Conservation (phyloP, 1,139 yeast genomes). For the Wickerhamomyces sp. region DNA sequence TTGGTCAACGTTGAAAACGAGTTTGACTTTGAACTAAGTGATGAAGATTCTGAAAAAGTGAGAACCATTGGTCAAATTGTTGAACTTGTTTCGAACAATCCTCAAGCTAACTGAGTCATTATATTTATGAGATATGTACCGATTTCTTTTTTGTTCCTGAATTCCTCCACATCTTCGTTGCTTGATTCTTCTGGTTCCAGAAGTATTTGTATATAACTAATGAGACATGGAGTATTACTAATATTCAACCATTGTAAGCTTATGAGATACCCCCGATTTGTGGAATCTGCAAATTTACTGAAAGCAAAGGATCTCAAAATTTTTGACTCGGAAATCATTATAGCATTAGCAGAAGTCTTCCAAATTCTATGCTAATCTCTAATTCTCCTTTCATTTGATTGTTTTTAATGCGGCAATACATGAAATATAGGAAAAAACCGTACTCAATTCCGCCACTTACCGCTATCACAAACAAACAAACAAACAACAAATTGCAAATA, state of each 20-base stretch:
- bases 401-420: too few relatives aligned
- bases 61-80: constrained; percentile 68
- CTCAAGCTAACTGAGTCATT: constrained; percentile 28
- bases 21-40: constrained; percentile 67
- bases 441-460: not conserved
- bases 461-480: not conserved
- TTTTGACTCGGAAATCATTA: too few relatives aligned
- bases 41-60: constrained; percentile 59
- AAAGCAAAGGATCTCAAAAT: too few relatives aligned
- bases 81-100: constrained; percentile 43
- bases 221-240: not conserved
- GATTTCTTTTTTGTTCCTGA: not conserved
- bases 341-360: too few relatives aligned
- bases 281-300: too few relatives aligned
- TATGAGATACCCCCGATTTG: too few relatives aligned
- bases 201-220: not conserved
- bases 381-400: too few relatives aligned
- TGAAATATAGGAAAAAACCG: too few relatives aligned
- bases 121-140: not conserved
- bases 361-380: too few relatives aligned
- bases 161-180: not conserved
- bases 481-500: not conserved
- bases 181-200: not conserved
- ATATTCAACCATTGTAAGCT: not conserved
- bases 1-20: constrained; percentile 70